A percentile compares a stretch with the other conserved stretches of the same genome.
Conservation (phyloP, 2,329 filamentous ascomycete genomes). For the Paraphaeosphaeria sporulosa region DNA sequence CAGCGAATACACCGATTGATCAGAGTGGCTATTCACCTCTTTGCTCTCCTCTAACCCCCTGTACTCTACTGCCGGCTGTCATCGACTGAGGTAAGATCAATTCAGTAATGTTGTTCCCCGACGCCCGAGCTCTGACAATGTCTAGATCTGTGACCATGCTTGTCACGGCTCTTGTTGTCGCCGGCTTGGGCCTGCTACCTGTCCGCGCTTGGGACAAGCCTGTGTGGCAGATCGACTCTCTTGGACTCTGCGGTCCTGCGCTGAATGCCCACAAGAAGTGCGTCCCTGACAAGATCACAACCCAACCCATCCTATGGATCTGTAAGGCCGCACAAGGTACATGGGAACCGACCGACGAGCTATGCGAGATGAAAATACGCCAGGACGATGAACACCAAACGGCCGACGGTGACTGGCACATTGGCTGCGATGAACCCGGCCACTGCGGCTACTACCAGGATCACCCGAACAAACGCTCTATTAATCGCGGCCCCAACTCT, state of each 20-base stretch:
- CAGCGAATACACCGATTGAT: not conserved
- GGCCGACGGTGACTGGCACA: conserved; percentile 15
- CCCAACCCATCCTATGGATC: not conserved
- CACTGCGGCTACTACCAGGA: conserved; percentile 13
- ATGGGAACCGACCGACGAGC: not conserved
- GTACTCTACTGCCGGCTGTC: not conserved
- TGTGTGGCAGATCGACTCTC: not conserved
- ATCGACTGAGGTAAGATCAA: not conserved
- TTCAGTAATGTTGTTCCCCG: not conserved
- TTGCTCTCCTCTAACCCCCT: not conserved
- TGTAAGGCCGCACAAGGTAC: not conserved
- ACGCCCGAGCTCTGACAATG: not conserved
- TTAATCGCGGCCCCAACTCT: not conserved
- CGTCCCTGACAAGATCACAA: not conserved
- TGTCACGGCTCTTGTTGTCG: not conserved
- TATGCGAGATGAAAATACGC: not conserved
- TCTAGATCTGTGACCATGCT: conserved; percentile 5
- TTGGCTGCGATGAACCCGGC: conserved; percentile 8
- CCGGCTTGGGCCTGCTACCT: conserved; percentile 3
- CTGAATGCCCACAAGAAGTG: not conserved
- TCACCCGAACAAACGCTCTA: not conserved
- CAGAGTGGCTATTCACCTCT: not conserved
- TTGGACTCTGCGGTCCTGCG: not conserved
- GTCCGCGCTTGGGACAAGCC: not conserved
- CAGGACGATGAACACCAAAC: not conserved